A percentile compares a stretch with the other conserved stretches of the same genome.
These are phyloP conservation scores for Zoysia pacifica DNA, from an alignment of 176 grass and related monocot species.

Conservation along the genomic window DNA sequence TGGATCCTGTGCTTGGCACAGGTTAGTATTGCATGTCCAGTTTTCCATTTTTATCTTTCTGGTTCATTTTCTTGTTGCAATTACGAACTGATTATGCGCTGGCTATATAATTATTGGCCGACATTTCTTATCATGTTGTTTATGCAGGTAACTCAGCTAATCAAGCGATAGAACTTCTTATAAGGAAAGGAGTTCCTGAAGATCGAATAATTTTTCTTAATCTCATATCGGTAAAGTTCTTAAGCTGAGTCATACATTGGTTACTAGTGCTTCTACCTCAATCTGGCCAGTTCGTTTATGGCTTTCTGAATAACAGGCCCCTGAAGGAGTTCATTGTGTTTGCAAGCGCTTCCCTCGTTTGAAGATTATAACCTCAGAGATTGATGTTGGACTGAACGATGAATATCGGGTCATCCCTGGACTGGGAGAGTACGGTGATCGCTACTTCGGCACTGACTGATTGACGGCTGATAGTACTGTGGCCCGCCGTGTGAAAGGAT, in stretches of 20 bases:
- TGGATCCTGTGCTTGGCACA: slow-evolving; percentile 95
- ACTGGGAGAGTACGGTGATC: slow-evolving; percentile 87
- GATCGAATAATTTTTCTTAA: slow-evolving; percentile 84
- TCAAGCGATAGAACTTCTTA: slow-evolving; percentile 83
- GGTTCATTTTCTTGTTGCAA: background rate
- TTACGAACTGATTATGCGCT: background rate
- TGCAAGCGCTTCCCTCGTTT: slow-evolving; percentile 82
- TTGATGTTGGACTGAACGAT: slow-evolving; percentile 73
- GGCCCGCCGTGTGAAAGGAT: background rate
- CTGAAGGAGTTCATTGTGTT: slow-evolving; percentile 77
- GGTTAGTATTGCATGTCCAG: slow-evolving; percentile 45
- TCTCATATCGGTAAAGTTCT: slow-evolving; percentile 75
- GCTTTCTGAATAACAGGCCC: slow-evolving; percentile 55
- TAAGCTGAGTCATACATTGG: background rate
- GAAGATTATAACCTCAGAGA: slow-evolving; percentile 90
- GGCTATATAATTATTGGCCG: background rate
- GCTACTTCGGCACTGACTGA: slow-evolving; percentile 87
- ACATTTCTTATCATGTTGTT: slow-evolving; percentile 1
- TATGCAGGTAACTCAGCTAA: slow-evolving; percentile 77
- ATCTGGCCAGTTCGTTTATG: slow-evolving; percentile 19
- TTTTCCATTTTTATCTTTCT: background rate
- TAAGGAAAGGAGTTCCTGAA: slow-evolving; percentile 80
- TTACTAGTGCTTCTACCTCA: background rate
- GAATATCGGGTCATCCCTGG: slow-evolving; percentile 83
- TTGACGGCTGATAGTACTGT: background rate